These are phyloP conservation scores for Penicillium freii DNA, from an alignment of 2,329 filamentous ascomycete species.

Conservation along the genomic window DNA sequence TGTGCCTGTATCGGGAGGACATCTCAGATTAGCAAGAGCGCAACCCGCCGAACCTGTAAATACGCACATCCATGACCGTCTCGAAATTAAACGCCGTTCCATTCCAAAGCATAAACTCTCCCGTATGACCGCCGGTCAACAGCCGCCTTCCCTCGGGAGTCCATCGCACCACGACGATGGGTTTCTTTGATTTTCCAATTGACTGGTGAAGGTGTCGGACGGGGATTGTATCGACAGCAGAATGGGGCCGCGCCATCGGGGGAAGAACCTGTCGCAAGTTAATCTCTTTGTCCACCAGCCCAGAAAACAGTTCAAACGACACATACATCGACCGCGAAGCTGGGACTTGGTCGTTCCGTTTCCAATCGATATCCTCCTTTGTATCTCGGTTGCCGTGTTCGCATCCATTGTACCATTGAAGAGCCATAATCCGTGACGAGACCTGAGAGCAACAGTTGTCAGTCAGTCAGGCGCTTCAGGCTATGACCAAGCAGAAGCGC, in stretches of 20 bases:
- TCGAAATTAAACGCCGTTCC: conserved; percentile 99
- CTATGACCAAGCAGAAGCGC: neutral
- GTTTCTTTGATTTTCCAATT: conserved; percentile 96
- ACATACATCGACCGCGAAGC: conserved; percentile 83
- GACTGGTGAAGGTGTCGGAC: conserved; percentile 98
- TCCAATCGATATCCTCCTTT: conserved; percentile 70
- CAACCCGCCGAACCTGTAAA: neutral
- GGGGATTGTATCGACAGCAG: conserved; percentile 81
- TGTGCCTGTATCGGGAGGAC: conserved; percentile 58
- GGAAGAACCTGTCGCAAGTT: conserved; percentile 69
- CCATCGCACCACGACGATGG: conserved; percentile 95
- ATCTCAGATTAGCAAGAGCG: conserved; percentile 9
- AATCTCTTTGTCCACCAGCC: conserved; percentile 7
- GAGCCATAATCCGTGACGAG: conserved; percentile 92
- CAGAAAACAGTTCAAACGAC: neutral
- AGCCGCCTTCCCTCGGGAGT: conserved; percentile 91
- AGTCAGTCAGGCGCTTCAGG: conserved; percentile 21
- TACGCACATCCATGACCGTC: conserved; percentile 81
- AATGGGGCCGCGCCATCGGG: conserved; percentile 70
- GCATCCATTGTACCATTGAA: conserved; percentile 88
- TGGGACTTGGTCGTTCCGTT: conserved; percentile 77
- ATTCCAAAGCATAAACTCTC: conserved; percentile 98
- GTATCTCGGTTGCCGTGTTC: conserved; percentile 73
- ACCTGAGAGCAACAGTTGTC: conserved; percentile 51
- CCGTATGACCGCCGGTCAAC: conserved; percentile 90